A percentile compares a stretch with the other conserved stretches of the same genome.
These are phyloP conservation scores for Gracilaria caudata DNA, from an alignment of 23 red algal genomes.

Conservation along the genomic window DNA sequence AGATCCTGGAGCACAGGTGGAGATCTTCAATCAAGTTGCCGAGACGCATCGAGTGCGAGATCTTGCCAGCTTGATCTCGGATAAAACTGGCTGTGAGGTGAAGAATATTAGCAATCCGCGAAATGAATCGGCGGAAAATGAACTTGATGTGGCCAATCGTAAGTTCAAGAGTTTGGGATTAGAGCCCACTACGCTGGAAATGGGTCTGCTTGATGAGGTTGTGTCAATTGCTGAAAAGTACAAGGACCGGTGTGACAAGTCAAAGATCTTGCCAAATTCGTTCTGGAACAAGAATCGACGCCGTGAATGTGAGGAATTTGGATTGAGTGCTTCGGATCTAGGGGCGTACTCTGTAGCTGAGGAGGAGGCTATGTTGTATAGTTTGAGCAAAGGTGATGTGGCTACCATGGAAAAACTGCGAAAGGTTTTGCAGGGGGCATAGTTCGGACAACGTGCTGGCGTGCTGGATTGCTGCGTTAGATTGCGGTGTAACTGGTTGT, in stretches of 20 bases:
- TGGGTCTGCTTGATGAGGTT: constrained; percentile 95
- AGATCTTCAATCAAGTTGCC: constrained; percentile 98
- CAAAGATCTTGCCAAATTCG: constrained; percentile 93
- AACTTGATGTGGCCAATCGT: constrained; percentile 93
- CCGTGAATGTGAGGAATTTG: constrained; percentile 71
- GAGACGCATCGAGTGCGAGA: constrained; percentile 97
- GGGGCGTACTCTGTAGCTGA: constrained; percentile 55
- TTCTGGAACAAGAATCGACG: constrained; percentile 94
- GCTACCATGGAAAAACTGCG: constrained; percentile 66
- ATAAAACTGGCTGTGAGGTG: constrained; percentile 84
- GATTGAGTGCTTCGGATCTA: constrained; percentile 33
- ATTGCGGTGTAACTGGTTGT: background rate
- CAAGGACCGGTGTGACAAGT: constrained; percentile 76
- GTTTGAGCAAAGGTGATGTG: constrained; percentile 71
- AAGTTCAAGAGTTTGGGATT: constrained; percentile 92
- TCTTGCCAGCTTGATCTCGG: constrained; percentile 83
- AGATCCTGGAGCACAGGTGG: constrained; percentile 78
- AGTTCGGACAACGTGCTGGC: background rate
- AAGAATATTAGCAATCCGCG: constrained; percentile 90
- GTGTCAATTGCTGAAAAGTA: constrained; percentile 90
- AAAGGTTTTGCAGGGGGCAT: constrained; percentile 52
- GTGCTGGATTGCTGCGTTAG: background rate
- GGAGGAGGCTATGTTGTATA: constrained; percentile 64
- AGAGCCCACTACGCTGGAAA: constrained; percentile 81
- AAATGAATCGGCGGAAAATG: constrained; percentile 97